A percentile compares a stretch with the other conserved stretches of the same genome.
Evolutionary conservation across 805 yeast genomes (phyloP).

Genomic region (Wickerhamiella kazuoi): DNA sequence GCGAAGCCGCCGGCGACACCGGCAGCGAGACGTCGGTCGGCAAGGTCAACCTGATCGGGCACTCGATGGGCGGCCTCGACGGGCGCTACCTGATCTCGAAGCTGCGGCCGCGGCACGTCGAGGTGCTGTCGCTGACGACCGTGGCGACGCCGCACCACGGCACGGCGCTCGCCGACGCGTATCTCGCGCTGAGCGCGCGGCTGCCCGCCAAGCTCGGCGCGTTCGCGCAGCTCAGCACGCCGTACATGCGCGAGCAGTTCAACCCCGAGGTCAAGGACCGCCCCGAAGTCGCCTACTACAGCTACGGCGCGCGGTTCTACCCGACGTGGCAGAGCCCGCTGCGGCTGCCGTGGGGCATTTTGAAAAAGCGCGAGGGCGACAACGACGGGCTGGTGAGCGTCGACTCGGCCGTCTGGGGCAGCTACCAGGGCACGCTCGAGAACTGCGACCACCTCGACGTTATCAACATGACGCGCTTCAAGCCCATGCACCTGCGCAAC

Average conservation of each 20-base stretch:
- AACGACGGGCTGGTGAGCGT: constrained; percentile 84
- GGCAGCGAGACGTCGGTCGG: constrained; percentile 1
- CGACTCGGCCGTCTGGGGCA: constrained; percentile 66
- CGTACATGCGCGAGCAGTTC: constrained; percentile 30
- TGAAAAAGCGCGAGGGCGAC: constrained; percentile 33
- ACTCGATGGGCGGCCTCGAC: constrained; percentile 91
- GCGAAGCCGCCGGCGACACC: no score
- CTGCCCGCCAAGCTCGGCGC: constrained; percentile 20
- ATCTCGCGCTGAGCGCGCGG: constrained; percentile 20
- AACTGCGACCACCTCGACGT: constrained; percentile 73
- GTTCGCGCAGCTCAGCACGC: constrained; percentile 51
- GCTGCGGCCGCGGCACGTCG: constrained; percentile 29
- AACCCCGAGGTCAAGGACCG: constrained; percentile 36
- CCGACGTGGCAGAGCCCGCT: constrained; percentile 51
- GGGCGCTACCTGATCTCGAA: constrained; percentile 55
- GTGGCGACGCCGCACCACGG: constrained; percentile 83
- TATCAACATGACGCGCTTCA: constrained; percentile 42
- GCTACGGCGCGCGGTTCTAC: constrained; percentile 60
- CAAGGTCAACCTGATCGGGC: constrained; percentile 62
- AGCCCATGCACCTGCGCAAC: constrained; percentile 17
- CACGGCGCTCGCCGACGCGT: constrained; percentile 61
- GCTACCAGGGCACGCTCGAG: constrained; percentile 58
- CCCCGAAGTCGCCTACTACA: constrained; percentile 52
- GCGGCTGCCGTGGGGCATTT: constrained; percentile 43
- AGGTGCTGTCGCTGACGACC: constrained; percentile 63